Base-by-base conservation (phyloP, 75 land plant genomes). In the Pinus tabuliformis region DNA sequence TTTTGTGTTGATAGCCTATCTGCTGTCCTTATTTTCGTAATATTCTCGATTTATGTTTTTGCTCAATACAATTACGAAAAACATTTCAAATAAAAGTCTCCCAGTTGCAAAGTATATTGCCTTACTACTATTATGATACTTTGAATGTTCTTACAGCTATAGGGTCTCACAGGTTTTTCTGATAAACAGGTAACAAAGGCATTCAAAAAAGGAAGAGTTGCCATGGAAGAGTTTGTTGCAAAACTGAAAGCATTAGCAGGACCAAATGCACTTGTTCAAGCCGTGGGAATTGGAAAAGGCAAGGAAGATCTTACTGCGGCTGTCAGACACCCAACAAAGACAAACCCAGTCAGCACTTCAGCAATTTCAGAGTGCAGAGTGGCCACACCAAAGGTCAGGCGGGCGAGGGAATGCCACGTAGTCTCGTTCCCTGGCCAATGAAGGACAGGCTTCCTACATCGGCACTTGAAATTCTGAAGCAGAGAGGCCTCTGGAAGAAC, bases 241-340 rank as follows among this genome's bases (percentile, higher is more conserved):
- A 70, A 37, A 62, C 42, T 92, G 17, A 90, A 84, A 68, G 21
- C 5, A 33, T 36, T 42, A 18, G 87, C 86, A 49, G 91, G 95
- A n/a, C 37, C 86, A 7, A 26, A 70, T 33, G 58, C 26, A 59
- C 81, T 92, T n/a, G 70, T 90, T 16, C 89, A 90, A 70, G 84
- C 85, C 18, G 68, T 92, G 33, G 93, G 85, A 20, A 79, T 92
- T 65, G 90, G 92, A 17, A 78, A 84, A 57, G 85, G 85, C 60
- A 86, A 88, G 80, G 54, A 57, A 16, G 95, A 90, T 58, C 86
- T 92, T 24, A 90, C 93, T 16, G 39, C 85, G 3, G 77, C 77
- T 16, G 54, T 45, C 18, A 49, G 72, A 57, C 88, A 90, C 1
- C 76, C 84, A n/a, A 20, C n/a, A 52, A 83, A 84, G 49, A 17